Evolutionary conservation across 2,329 filamentous ascomycete species (phyloP).

Genomic region (Chalaropsis ovoidea): DNA sequence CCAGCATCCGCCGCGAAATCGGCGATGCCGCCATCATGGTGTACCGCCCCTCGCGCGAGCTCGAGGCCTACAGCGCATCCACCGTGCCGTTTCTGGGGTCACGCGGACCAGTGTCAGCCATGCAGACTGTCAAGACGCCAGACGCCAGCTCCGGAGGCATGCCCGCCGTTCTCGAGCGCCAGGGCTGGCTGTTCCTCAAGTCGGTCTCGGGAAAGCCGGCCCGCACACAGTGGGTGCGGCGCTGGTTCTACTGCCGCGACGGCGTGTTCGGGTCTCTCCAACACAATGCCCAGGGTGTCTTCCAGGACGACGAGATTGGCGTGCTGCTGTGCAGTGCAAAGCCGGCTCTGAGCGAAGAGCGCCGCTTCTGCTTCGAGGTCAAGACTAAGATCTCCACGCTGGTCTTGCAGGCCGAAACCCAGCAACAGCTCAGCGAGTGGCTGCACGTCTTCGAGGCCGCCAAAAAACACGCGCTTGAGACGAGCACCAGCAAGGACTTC

Average conservation of each 20-base stretch:
- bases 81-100: conserved; percentile 80
- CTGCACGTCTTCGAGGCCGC: conserved; percentile 85
- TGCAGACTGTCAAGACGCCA: conserved; percentile 34
- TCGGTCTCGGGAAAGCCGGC: conserved; percentile 79
- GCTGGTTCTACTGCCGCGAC: conserved; percentile 94
- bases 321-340: conserved; percentile 88
- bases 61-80: conserved; percentile 84
- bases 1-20: conserved; percentile 68
- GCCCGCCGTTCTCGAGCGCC: conserved; percentile 60
- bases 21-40: conserved; percentile 62
- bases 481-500: conserved; percentile 46
- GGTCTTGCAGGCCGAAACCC: conserved; percentile 84
- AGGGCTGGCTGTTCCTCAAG: conserved; percentile 85
- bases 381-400: conserved; percentile 93
- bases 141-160: conserved; percentile 26
- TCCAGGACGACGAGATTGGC: conserved; percentile 93
- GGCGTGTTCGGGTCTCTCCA: conserved; percentile 94
- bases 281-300: conserved; percentile 72
- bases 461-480: conserved; percentile 84
- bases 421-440: conserved; percentile 88
- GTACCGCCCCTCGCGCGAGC: conserved; percentile 73
- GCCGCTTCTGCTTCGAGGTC: conserved; percentile 94
- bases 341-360: conserved; percentile 82
- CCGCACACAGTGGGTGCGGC: conserved; percentile 74
- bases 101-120: conserved; percentile 49